phyloP scores from a whole-genome alignment of 2,329 filamentous ascomycete genomes.

The Microdochium bolleyi region DNA sequence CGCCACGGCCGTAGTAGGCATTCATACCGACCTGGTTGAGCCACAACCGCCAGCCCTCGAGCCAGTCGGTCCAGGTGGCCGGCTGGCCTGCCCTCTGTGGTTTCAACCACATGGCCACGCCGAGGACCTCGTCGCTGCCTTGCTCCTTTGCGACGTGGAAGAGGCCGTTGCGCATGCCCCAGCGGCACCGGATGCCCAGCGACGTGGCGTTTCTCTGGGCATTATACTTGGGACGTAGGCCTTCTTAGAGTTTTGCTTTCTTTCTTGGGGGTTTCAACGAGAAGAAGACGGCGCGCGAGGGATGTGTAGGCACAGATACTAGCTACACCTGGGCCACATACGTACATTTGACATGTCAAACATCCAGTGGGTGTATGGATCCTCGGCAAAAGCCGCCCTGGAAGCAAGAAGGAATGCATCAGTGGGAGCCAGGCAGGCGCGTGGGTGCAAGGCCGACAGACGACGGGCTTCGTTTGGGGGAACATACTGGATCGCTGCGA shows the following conservation, averaged over 20 bases:
- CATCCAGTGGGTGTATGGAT: slow-evolving; percentile 24
- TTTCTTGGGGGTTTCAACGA: neutral
- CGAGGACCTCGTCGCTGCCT: slow-evolving; percentile 47
- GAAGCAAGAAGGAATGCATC: slow-evolving; percentile 1
- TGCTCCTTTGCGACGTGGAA: slow-evolving; percentile 63
- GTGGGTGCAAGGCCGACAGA: too few species aligned
- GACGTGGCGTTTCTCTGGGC: slow-evolving; percentile 50
- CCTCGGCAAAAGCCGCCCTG: slow-evolving; percentile 22
- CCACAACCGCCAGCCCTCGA: slow-evolving; percentile 59
- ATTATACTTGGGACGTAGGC: neutral
- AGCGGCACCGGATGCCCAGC: slow-evolving; percentile 56
- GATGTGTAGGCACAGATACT: neutral
- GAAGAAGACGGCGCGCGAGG: neutral
- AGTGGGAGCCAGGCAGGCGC: too few species aligned
- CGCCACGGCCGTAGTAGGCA: slow-evolving; percentile 59
- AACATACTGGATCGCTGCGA: slow-evolving; percentile 21
- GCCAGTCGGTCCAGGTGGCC: slow-evolving; percentile 53
- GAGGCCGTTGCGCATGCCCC: slow-evolving; percentile 62
- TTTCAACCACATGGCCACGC: slow-evolving; percentile 65
- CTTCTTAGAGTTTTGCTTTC: neutral
- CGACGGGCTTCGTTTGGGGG: neutral
- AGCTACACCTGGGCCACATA: neutral
- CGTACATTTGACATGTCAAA: slow-evolving; percentile 21
- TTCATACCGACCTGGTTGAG: slow-evolving; percentile 60
- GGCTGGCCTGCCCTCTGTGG: slow-evolving; percentile 39